Percentiles rank a stretch among this genome's conserved stretches.
Evolutionary conservation across 2,329 filamentous ascomycete species (phyloP).

Genomic region (Pezicula carpinea): DNA sequence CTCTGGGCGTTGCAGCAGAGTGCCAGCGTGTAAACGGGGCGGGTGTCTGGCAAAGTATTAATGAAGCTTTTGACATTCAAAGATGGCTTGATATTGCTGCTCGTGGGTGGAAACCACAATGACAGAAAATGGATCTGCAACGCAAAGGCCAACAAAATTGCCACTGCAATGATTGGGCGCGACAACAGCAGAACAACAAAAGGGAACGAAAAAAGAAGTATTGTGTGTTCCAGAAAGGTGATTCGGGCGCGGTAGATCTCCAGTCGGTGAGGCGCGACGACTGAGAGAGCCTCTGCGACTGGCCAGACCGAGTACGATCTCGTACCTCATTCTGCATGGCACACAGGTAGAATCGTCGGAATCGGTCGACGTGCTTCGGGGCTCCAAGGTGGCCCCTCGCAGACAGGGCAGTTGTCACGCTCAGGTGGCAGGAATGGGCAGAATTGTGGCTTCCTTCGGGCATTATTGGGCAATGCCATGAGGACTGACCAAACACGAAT

Average conservation of each 20-base stretch:
- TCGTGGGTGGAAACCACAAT: background rate
- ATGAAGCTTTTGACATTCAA: conserved; percentile 2
- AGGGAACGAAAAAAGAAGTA: background rate
- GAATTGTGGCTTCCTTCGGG: conserved; percentile 1
- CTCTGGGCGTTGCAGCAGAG: background rate
- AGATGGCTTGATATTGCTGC: background rate
- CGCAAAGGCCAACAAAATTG: background rate
- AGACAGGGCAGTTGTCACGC: background rate
- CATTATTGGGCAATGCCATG: conserved; percentile 2
- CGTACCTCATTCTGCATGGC: background rate
- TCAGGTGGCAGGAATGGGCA: background rate
- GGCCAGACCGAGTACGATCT: conserved; percentile 1
- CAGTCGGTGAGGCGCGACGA: background rate
- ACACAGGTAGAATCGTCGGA: background rate
- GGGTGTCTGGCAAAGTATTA: background rate
- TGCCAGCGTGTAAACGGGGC: background rate
- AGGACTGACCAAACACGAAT: conserved; percentile 1
- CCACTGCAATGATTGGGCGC: background rate
- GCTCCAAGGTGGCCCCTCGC: background rate
- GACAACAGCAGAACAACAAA: background rate
- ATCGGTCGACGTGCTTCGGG: background rate
- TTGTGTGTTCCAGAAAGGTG: background rate
- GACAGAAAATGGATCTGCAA: conserved; percentile 1
- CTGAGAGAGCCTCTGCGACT: background rate
- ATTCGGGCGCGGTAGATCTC: background rate